Conservation (phyloP, 75 land plant species). For the Ceratopteris richardii region DNA sequence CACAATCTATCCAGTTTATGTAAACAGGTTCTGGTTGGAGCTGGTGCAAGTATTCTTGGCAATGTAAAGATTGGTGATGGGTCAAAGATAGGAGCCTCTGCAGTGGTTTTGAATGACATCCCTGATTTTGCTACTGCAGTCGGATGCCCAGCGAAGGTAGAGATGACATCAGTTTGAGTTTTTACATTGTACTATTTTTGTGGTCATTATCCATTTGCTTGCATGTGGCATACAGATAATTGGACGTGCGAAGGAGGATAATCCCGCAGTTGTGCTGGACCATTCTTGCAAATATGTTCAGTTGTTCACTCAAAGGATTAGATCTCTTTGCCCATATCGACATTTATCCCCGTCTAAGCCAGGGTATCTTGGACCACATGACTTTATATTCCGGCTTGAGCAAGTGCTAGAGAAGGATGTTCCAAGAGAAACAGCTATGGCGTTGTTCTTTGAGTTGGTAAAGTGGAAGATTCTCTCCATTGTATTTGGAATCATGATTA, state of each 20-base stretch:
- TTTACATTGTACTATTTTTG: background rate
- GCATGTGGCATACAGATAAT: background rate
- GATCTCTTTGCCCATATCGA: slow-evolving; percentile 3
- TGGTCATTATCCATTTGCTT: background rate
- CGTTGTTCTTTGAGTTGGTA: slow-evolving; percentile 5
- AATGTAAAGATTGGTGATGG: slow-evolving; percentile 56
- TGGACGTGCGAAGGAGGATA: slow-evolving; percentile 2
- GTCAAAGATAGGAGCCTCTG: slow-evolving; percentile 66
- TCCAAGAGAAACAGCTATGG: background rate
- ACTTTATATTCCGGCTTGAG: background rate
- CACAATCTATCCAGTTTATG: too few species aligned
- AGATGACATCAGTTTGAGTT: background rate
- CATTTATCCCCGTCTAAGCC: slow-evolving; percentile 2
- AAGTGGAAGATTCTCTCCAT: background rate
- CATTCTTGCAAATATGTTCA: background rate
- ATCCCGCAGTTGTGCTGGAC: background rate
- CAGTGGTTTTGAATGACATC: slow-evolving; percentile 58
- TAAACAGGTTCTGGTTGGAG: slow-evolving; percentile 49
- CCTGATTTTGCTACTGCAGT: slow-evolving; percentile 63
- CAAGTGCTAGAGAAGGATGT: background rate
- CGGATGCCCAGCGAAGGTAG: slow-evolving; percentile 59
- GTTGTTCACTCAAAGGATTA: background rate
- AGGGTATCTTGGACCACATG: background rate
- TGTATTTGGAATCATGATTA: background rate
- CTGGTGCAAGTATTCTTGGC: slow-evolving; percentile 62